Evolutionary conservation across 345 rosid species (phyloP).

Genomic region (Lepidium africanum): DNA sequence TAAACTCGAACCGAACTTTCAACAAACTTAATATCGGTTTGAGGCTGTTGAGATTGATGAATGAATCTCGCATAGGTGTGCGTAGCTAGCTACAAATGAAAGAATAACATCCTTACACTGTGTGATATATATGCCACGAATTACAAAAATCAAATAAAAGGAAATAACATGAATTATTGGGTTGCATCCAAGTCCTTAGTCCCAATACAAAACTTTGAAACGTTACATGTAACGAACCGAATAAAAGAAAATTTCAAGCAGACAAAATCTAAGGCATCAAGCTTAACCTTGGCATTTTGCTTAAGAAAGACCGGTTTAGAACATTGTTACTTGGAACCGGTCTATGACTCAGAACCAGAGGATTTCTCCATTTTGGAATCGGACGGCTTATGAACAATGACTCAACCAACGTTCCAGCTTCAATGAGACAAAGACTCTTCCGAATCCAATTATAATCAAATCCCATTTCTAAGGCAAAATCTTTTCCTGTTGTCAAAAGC

Average conservation of each 20-base stretch:
- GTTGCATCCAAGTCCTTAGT: background rate
- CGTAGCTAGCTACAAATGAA: too few species aligned
- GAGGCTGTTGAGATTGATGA: too few species aligned
- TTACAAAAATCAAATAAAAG: background rate
- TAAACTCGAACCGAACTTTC: too few species aligned
- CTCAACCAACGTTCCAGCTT: conserved; percentile 35
- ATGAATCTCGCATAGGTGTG: too few species aligned
- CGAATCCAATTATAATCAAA: conserved; percentile 15
- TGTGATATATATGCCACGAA: too few species aligned
- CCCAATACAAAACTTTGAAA: background rate
- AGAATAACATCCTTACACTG: too few species aligned
- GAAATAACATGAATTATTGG: background rate
- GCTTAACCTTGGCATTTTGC: conserved; percentile 1
- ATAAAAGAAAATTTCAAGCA: background rate
- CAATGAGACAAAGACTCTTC: conserved; percentile 33
- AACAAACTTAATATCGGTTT: too few species aligned
- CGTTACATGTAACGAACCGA: background rate
- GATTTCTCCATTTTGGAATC: conserved; percentile 41
- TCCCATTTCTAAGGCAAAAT: conserved; percentile 12
- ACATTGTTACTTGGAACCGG: conserved; percentile 1
- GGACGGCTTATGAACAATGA: conserved; percentile 28
- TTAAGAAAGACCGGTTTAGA: background rate
- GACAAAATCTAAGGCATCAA: background rate
- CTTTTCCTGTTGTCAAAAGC: background rate
- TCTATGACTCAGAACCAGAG: conserved; percentile 30